Evolutionary conservation across 148 eudicot genomes (phyloP).

Genomic region (Tetragonia tetragonoides): DNA sequence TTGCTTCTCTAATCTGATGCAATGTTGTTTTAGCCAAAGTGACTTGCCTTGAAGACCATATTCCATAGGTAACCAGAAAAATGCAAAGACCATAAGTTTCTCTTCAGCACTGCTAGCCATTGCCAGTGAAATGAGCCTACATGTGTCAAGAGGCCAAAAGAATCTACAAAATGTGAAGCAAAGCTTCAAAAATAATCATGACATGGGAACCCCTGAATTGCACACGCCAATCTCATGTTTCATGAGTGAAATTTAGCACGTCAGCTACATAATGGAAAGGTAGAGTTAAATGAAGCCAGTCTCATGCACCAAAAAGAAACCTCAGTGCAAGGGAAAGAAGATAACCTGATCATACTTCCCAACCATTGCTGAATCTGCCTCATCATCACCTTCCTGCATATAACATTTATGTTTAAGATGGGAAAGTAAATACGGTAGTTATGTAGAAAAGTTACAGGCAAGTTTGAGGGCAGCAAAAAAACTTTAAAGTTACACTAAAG

Average conservation of each 20-base stretch:
- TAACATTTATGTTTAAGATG: background rate
- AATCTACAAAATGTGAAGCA: background rate
- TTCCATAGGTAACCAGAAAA: constrained; percentile 5
- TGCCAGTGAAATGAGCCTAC: no score
- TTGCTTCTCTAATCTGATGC: no score
- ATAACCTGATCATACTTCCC: constrained; percentile 38
- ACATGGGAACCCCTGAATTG: no score
- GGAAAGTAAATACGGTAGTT: background rate
- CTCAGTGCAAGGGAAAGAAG: background rate
- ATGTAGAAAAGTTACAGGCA: background rate
- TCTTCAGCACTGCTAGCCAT: constrained; percentile 14
- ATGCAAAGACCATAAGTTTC: background rate
- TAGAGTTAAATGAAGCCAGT: no score
- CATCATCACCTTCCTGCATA: constrained; percentile 57
- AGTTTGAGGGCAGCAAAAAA: background rate
- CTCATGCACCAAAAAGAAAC: background rate
- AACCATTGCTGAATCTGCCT: constrained; percentile 63
- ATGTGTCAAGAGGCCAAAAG: no score
- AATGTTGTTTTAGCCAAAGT: constrained; percentile 47
- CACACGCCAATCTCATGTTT: background rate
- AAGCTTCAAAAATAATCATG: background rate
- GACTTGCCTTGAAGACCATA: constrained; percentile 33
- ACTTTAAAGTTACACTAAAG: background rate
- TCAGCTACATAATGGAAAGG: background rate
- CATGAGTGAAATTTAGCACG: background rate